Evolutionary conservation across 371 early-diverging fungal species (phyloP).

Genomic region (Mortierella sp.): DNA sequence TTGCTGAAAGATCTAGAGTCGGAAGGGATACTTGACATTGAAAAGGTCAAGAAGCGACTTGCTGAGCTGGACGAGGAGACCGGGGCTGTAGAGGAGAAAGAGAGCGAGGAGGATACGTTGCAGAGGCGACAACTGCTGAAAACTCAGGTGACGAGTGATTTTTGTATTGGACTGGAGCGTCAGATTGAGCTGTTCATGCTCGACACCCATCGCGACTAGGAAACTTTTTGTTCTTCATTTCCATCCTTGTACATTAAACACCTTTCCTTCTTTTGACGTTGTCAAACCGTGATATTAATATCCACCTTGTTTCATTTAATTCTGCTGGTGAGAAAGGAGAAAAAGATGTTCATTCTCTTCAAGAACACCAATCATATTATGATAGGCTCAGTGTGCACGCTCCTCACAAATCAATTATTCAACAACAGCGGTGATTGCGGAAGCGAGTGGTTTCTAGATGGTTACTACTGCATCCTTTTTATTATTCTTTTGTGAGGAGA

Average conservation of each 20-base stretch:
- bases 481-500: neutral
- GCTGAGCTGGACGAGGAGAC: neutral
- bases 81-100: neutral
- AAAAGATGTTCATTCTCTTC: neutral
- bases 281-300: neutral
- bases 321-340: neutral
- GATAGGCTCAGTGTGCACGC: no score
- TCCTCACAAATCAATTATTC: no score
- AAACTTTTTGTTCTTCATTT: neutral
- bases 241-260: neutral
- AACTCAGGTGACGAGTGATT: constrained; percentile 32
- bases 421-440: no score
- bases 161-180: constrained; percentile 40
- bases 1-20: constrained; percentile 6
- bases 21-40: neutral
- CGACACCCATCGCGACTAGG: neutral
- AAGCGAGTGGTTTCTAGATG: neutral
- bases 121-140: constrained; percentile 1
- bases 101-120: neutral
- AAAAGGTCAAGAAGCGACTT: constrained; percentile 11
- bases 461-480: neutral
- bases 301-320: no score
- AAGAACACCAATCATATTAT: no score
- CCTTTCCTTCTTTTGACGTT: neutral
- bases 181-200: constrained; percentile 39